A percentile compares a stretch with the other conserved stretches of the same genome.
These are phyloP conservation scores for Phytophthora melonis DNA, from an alignment of 352 stramenopile species.

Conservation along the genomic window DNA sequence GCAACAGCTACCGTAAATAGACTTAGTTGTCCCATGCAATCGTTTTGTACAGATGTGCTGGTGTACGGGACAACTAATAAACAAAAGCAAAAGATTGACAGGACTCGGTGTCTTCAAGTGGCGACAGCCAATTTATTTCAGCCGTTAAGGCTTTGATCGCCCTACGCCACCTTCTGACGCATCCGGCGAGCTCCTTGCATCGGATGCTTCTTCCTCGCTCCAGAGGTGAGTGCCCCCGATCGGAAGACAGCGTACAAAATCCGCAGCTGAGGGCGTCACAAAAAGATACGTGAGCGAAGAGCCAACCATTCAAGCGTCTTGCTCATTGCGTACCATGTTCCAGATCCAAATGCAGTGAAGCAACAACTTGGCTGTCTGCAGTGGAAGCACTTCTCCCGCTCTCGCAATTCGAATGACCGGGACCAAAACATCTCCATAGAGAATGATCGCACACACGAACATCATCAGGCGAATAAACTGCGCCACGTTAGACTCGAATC, in stretches of 20 bases:
- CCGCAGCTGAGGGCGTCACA: slow-evolving; percentile 28
- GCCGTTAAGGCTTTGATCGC: too few species aligned
- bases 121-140: too few species aligned
- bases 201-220: slow-evolving; percentile 10
- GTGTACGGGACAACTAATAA: too few species aligned
- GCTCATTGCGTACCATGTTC: slow-evolving; percentile 40
- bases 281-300: neutral
- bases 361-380: slow-evolving; percentile 34
- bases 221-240: slow-evolving; percentile 38
- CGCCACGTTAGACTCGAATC: slow-evolving; percentile 6
- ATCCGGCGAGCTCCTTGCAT: slow-evolving; percentile 19
- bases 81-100: too few species aligned
- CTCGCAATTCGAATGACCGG: slow-evolving; percentile 40
- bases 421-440: slow-evolving; percentile 68
- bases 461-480: slow-evolving; percentile 72
- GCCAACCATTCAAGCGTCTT: neutral
- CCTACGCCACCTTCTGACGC: slow-evolving; percentile 35
- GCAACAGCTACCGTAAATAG: slow-evolving; percentile 18
- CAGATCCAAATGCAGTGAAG: slow-evolving; percentile 54
- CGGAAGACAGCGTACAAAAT: slow-evolving; percentile 47
- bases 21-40: neutral
- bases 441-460: slow-evolving; percentile 59
- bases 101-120: too few species aligned
- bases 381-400: slow-evolving; percentile 4
- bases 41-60: neutral